A percentile compares a stretch with the other conserved stretches of the same genome.
These are phyloP conservation scores for Limtongia smithiae DNA, from an alignment of 805 yeast genomes.

Conservation along the genomic window DNA sequence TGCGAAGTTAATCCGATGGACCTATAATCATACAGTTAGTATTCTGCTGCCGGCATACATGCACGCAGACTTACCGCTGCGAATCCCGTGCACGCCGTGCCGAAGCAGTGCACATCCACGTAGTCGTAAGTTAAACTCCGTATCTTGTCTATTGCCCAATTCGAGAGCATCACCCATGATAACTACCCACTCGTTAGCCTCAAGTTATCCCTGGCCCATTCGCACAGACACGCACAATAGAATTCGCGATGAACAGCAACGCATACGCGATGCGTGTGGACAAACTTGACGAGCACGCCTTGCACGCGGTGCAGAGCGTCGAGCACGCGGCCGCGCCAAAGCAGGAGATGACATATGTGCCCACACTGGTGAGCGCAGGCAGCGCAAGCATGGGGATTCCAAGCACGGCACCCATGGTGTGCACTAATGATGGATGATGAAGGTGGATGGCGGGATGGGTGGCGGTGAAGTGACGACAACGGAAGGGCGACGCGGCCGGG, in stretches of 20 bases:
- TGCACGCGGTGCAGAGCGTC: conserved; percentile 53
- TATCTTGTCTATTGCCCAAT: conserved; percentile 69
- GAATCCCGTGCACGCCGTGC: conserved; percentile 83
- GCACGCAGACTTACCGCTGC: conserved; percentile 59
- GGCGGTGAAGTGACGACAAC: not conserved
- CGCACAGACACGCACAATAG: conserved; percentile 41
- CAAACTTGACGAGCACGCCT: conserved; percentile 66
- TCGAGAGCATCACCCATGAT: conserved; percentile 90
- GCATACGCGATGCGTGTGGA: conserved; percentile 90
- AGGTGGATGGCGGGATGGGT: not conserved
- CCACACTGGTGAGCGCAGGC: conserved; percentile 58
- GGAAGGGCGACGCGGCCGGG: too few relatives aligned
- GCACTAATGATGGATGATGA: not conserved
- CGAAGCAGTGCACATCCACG: conserved; percentile 70
- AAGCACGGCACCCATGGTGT: conserved; percentile 41
- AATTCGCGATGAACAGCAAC: conserved; percentile 66
- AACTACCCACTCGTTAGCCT: conserved; percentile 35
- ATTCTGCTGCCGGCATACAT: not conserved
- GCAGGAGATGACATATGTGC: conserved; percentile 66
- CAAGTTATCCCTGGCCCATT: not conserved
- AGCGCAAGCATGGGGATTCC: conserved; percentile 54
- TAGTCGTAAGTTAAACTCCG: conserved; percentile 67
- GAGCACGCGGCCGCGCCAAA: conserved; percentile 78
- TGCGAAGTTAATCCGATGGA: conserved; percentile 80
- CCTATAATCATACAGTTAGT: not conserved